These are phyloP conservation scores for Teratosphaeria destructans DNA, from an alignment of 2,329 filamentous ascomycete species.

Conservation along the genomic window DNA sequence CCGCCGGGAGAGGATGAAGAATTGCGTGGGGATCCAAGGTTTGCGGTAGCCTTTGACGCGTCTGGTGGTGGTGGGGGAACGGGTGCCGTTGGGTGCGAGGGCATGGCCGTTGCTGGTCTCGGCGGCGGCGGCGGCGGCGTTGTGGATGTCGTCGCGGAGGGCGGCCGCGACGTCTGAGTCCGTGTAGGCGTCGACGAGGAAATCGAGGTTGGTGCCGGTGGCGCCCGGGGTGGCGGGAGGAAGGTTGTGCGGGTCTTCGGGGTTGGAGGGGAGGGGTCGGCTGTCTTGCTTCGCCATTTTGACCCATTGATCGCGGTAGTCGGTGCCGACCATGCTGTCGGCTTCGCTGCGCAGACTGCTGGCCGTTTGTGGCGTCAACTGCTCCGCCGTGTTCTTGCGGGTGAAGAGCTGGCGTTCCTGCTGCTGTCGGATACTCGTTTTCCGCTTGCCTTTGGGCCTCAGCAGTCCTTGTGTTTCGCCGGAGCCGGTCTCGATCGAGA, in stretches of 20 bases:
- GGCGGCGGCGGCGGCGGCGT: constrained; percentile 57
- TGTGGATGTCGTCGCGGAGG: constrained; percentile 68
- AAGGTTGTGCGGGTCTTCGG: constrained; percentile 37
- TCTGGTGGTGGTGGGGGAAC: constrained; percentile 34
- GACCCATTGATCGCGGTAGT: constrained; percentile 47
- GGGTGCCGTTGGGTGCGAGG: constrained; percentile 29
- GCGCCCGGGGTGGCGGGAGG: constrained; percentile 27
- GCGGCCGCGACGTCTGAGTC: constrained; percentile 65
- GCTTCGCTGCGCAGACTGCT: constrained; percentile 46
- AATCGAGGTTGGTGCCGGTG: constrained; percentile 69
- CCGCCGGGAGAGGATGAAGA: constrained; percentile 75
- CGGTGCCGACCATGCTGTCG: constrained; percentile 28
- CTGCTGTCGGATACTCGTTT: constrained; percentile 69
- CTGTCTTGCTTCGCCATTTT: constrained; percentile 43
- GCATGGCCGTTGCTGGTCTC: constrained; percentile 45
- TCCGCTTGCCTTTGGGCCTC: constrained; percentile 59
- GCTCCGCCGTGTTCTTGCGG: constrained; percentile 55
- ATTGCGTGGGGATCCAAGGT: constrained; percentile 69
- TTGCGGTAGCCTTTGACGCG: constrained; percentile 68
- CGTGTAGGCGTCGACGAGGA: constrained; percentile 65
- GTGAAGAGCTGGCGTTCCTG: constrained; percentile 90
- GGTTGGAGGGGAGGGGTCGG: constrained; percentile 44
- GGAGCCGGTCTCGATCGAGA: constrained; percentile 45
- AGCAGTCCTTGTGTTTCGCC: constrained; percentile 36
- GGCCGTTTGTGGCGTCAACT: constrained; percentile 26